phyloP scores from a whole-genome alignment of 2,329 filamentous ascomycete species.

The Microdochium paspali region DNA sequence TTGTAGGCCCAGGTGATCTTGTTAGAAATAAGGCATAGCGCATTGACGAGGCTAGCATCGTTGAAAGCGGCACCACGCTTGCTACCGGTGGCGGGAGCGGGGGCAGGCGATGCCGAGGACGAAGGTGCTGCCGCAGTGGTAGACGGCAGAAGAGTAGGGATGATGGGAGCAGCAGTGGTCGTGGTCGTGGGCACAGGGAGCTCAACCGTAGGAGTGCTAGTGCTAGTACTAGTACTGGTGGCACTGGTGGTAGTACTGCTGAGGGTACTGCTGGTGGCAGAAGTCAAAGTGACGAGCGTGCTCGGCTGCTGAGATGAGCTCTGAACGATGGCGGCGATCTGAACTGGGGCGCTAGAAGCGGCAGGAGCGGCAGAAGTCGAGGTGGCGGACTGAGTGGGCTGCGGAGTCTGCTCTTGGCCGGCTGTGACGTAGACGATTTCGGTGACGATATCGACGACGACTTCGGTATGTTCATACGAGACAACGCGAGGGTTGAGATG shows the following conservation, averaged over 20 bases:
- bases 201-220: neutral
- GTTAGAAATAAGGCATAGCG: constrained; percentile 10
- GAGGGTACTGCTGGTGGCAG: no score
- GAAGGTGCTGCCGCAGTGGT: constrained; percentile 4
- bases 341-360: neutral
- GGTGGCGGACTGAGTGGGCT: neutral
- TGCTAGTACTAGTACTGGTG: no score
- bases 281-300: neutral
- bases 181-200: neutral
- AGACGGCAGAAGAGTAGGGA: constrained; percentile 2
- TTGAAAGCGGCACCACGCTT: constrained; percentile 25
- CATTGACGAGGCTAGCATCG: constrained; percentile 16
- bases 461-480: constrained; percentile 17
- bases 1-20: constrained; percentile 22
- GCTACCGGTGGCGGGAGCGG: constrained; percentile 5
- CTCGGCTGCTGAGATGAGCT: neutral
- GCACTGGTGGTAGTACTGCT: no score
- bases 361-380: constrained; percentile 1
- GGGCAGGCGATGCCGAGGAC: constrained; percentile 2
- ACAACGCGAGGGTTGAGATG: constrained; percentile 14
- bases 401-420: constrained; percentile 8
- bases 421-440: constrained; percentile 16
- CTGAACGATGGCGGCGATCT: neutral
- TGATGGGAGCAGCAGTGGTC: constrained; percentile 1
- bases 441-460: constrained; percentile 18